phyloP scores from a whole-genome alignment of 2,329 filamentous ascomycete genomes.

The Verruconis gallopava region DNA sequence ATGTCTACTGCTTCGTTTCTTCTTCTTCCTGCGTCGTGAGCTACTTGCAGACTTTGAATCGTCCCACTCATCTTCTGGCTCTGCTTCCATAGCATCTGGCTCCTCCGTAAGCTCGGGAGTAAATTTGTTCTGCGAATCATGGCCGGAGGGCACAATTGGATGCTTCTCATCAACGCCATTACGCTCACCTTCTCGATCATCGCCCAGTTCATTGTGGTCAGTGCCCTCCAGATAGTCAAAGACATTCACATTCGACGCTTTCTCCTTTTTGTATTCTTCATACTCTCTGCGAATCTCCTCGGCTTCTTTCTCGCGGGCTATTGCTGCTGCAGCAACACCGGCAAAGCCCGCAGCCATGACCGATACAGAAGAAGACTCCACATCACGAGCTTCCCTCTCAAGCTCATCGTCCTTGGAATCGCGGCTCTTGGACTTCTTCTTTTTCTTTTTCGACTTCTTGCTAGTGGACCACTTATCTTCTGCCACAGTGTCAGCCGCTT shows the following conservation, averaged over 20 bases:
- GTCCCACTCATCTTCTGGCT: conserved; percentile 13
- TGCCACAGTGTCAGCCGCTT: neutral
- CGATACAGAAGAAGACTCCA: conserved; percentile 1
- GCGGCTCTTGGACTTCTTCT: conserved; percentile 5
- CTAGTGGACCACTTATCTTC: neutral
- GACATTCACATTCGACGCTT: conserved; percentile 4
- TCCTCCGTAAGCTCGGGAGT: conserved; percentile 1
- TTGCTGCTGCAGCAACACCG: neutral
- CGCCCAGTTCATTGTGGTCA: neutral
- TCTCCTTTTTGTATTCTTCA: neutral
- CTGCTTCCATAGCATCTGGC: conserved; percentile 16
- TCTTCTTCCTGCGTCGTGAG: neutral
- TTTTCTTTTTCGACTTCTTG: neutral
- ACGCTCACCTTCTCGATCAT: neutral
- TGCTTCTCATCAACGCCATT: conserved; percentile 3
- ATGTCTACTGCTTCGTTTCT: conserved; percentile 3
- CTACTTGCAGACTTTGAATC: neutral
- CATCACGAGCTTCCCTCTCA: conserved; percentile 7
- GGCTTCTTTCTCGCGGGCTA: neutral
- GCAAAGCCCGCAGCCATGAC: conserved; percentile 3
- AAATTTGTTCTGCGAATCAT: conserved; percentile 4
- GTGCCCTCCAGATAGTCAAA: conserved; percentile 6
- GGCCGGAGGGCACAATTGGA: conserved; percentile 2
- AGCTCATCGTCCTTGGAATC: conserved; percentile 5
- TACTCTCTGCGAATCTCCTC: neutral